These are phyloP conservation scores for Magnusiomyces magnusii DNA, from an alignment of 1,139 yeast species.

Conservation along the genomic window DNA sequence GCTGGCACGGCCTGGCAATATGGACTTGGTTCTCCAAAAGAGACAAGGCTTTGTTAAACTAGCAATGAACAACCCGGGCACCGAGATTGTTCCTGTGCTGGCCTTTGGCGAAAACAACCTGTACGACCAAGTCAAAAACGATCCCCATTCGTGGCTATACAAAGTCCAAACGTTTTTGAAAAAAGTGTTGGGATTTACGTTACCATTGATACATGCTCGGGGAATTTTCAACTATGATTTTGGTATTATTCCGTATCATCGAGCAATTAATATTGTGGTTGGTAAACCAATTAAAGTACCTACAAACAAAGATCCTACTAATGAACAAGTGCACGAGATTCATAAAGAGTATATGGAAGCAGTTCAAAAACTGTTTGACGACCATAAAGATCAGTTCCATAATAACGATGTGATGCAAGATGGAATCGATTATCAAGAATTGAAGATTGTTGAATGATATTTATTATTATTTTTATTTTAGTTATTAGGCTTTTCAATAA, in stretches of 20 bases:
- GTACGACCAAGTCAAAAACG: conserved; percentile 55
- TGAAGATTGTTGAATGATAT: not conserved
- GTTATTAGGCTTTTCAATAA: conserved; percentile 37
- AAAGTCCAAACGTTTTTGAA: conserved; percentile 68
- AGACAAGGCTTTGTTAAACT: conserved; percentile 85
- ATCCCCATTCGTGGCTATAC: conserved; percentile 45
- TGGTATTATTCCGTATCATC: conserved; percentile 81
- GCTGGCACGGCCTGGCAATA: conserved; percentile 52
- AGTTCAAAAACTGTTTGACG: conserved; percentile 57
- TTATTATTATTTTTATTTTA: too few species aligned
- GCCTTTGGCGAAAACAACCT: conserved; percentile 91
- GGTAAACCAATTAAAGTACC: conserved; percentile 80
- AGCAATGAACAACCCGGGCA: conserved; percentile 74
- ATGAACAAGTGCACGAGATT: conserved; percentile 54
- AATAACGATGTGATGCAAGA: not conserved
- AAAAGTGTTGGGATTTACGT: conserved; percentile 63
- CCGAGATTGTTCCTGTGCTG: conserved; percentile 75
- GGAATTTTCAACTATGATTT: conserved; percentile 90
- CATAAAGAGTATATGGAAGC: conserved; percentile 68
- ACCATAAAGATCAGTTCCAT: conserved; percentile 46
- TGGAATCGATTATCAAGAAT: conserved; percentile 4
- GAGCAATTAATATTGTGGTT: conserved; percentile 62
- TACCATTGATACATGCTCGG: conserved; percentile 88
- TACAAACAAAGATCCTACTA: conserved; percentile 39
- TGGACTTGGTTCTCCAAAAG: conserved; percentile 62